Conservation (phyloP, 495 filamentous ascomycete genomes). For the Penicillium daleae region DNA sequence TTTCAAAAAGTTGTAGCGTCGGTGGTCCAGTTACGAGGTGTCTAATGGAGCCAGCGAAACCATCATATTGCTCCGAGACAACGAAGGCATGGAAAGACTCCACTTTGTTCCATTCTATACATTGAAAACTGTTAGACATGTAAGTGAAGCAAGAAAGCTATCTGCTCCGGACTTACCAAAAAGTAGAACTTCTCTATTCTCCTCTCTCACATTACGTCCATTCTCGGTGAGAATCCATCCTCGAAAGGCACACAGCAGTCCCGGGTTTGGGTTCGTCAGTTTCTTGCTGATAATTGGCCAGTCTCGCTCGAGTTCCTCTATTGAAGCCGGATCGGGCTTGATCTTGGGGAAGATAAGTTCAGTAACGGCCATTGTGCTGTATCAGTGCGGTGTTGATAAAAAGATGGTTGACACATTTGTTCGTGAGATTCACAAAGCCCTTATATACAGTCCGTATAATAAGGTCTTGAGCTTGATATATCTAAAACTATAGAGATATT, state of each 20-base stretch:
- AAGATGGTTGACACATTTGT: neutral
- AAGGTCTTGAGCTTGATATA: neutral
- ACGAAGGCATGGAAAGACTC: slow-evolving; percentile 14
- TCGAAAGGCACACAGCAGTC: slow-evolving; percentile 3
- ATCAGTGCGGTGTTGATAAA: neutral
- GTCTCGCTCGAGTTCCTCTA: slow-evolving; percentile 8
- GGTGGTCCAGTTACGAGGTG: slow-evolving; percentile 9
- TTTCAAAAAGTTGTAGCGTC: slow-evolving; percentile 15
- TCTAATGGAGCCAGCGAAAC: neutral
- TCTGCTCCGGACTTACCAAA: slow-evolving; percentile 15
- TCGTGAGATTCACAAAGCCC: neutral
- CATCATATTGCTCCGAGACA: neutral
- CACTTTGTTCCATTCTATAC: slow-evolving; percentile 12
- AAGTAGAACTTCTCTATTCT: slow-evolving; percentile 5
- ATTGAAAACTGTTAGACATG: neutral
- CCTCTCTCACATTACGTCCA: slow-evolving; percentile 10
- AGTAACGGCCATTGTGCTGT: slow-evolving; percentile 12
- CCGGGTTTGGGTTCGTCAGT: slow-evolving; percentile 12
- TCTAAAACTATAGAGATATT: too few species aligned
- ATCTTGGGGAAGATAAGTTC: slow-evolving; percentile 12
- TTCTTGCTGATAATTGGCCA: slow-evolving; percentile 6
- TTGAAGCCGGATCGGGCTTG: slow-evolving; percentile 4
- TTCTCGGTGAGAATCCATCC: slow-evolving; percentile 13
- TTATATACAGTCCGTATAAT: neutral
- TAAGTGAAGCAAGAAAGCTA: too few species aligned